Base-by-base conservation (phyloP, 306 rosid species). In the Trifolium dubium region DNA sequence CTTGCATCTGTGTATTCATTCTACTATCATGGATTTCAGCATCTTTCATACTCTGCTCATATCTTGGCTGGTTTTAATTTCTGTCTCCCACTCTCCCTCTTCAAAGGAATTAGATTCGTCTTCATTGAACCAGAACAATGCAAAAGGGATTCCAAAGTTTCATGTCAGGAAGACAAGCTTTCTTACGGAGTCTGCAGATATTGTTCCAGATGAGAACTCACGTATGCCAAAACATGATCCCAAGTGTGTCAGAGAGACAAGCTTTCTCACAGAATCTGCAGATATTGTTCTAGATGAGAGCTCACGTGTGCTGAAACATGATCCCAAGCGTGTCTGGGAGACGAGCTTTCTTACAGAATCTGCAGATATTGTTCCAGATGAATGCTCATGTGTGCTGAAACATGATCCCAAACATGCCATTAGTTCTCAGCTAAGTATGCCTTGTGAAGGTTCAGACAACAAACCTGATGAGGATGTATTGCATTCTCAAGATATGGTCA, bases 261-360 rank as follows among this genome's bases (percentile, higher is more conserved):
- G 97, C 83, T 88, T 86, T 80, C 88, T 91, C 35, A 84, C 98
- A 69, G 97, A 91, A 85, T 93, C 98, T 32, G 92, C 80, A 51
- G 92, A 86, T 79, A 65, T 83, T 77, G 87, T 86, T 82, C 92
- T 88, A 35, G 96, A 93, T 68, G 81, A 74, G 85, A 74, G 61
- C 85, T 93, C 96, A 78, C 75, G 64, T 66, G 86, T 93, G 75
- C 84, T 82, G 67, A 84, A 79, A 75, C 83, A 46, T 39, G 85
- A 85, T 28, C 68, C 83, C 31, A 74, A 76, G 78, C 72, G 63
- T 19, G 71, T 55, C 66, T 71, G 11, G 7, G 65, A 60, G 87
- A 91, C 96, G 2, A 93, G 97, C 82, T 88, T 88, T 78, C 88
- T 91, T 46, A 82, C 98, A 69, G 97, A 93, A 86, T 93, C 97